phyloP scores from a whole-genome alignment of 163 green algal species.

The Volvox carteri region DNA sequence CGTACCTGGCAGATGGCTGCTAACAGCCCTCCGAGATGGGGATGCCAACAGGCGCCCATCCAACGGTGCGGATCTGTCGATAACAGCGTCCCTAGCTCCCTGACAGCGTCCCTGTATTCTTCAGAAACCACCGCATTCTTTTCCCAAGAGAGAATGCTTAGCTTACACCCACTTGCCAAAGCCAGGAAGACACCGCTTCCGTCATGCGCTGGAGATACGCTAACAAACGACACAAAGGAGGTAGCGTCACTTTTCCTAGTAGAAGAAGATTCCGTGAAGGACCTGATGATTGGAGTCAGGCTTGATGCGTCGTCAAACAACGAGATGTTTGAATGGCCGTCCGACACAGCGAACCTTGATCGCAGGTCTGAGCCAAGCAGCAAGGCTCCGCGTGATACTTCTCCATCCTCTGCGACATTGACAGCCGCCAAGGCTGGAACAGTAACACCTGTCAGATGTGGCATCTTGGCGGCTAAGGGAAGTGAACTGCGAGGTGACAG shows the following conservation, averaged over 20 bases:
- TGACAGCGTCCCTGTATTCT: too few relatives aligned
- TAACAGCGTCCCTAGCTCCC: neutral
- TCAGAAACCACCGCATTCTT: neutral
- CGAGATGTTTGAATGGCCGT: neutral
- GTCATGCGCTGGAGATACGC: neutral
- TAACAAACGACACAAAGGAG: neutral
- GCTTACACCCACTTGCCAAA: neutral
- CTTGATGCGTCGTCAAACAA: neutral
- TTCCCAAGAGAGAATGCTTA: neutral
- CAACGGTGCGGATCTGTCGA: neutral
- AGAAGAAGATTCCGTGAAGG: neutral
- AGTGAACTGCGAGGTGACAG: too few relatives aligned
- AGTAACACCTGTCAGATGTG: neutral
- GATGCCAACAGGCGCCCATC: constrained; percentile 5
- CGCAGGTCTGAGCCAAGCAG: neutral
- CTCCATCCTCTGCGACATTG: neutral
- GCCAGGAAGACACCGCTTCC: neutral
- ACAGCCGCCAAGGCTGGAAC: neutral
- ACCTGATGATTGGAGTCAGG: neutral
- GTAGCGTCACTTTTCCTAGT: neutral
- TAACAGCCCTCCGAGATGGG: neutral
- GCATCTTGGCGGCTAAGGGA: neutral
- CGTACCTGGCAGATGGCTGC: constrained; percentile 32
- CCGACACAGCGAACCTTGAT: constrained; percentile 4
- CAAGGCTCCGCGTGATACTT: neutral